phyloP scores from a whole-genome alignment of 371 early-diverging fungal genomes.

The Mucor circinelloides region DNA sequence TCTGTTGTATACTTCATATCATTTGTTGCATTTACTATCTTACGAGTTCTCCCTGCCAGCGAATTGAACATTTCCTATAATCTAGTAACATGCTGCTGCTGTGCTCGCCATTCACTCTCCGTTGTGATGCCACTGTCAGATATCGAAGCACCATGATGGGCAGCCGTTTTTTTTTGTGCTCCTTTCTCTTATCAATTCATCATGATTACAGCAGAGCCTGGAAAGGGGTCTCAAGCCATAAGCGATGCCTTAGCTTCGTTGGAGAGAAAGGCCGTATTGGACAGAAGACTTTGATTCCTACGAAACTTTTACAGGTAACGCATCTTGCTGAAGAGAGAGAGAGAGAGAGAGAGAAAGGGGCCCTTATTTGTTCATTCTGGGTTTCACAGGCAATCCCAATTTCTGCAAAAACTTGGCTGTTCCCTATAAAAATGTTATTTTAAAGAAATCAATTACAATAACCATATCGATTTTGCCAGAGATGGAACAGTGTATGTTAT shows the following conservation, averaged over 20 bases:
- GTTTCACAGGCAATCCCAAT: not conserved
- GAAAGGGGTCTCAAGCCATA: constrained; percentile 6
- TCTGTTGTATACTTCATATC: too few relatives aligned
- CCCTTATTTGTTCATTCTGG: not conserved
- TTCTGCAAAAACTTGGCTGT: not conserved
- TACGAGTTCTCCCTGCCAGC: too few relatives aligned
- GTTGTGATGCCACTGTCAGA: not conserved
- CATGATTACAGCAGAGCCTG: constrained; percentile 18
- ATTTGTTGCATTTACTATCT: too few relatives aligned
- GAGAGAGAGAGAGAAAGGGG: too few relatives aligned
- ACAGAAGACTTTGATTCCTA: constrained; percentile 22
- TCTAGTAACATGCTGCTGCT: too few relatives aligned
- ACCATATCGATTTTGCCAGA: constrained; percentile 6
- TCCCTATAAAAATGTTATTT: not conserved
- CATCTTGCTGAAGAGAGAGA: not conserved
- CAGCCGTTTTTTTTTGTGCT: constrained; percentile 1
- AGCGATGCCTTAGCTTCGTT: constrained; percentile 9
- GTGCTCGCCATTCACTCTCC: not conserved
- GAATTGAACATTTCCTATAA: too few relatives aligned
- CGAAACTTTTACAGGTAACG: constrained; percentile 22
- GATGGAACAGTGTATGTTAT: constrained; percentile 15
- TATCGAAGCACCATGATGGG: not conserved
- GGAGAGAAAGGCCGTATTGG: constrained; percentile 16
- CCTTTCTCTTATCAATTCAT: not conserved
- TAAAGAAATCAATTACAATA: constrained; percentile 11